A percentile compares a stretch with the other conserved stretches of the same genome.
Evolutionary conservation across 2,329 filamentous ascomycete genomes (phyloP).

Genomic region (Apiospora arundinis): DNA sequence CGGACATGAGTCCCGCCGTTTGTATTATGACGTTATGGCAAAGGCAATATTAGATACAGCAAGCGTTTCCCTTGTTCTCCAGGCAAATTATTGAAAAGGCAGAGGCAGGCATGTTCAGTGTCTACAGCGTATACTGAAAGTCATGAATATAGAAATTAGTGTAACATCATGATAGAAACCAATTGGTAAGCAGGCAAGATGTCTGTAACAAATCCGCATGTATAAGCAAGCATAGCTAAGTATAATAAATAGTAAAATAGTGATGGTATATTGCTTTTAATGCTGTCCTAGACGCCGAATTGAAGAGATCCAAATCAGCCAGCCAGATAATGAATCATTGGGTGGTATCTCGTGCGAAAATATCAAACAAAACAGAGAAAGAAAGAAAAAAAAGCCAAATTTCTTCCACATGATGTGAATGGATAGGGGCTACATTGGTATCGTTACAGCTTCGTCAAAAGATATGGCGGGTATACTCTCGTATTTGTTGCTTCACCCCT

Average conservation of each 20-base stretch:
- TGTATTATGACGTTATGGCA: neutral
- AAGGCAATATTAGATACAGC: too few species aligned
- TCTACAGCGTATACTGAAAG: neutral
- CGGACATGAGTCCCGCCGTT: neutral
- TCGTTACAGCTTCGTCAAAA: slow-evolving; percentile 13
- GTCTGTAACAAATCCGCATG: neutral
- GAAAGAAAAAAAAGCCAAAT: neutral
- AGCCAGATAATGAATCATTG: slow-evolving; percentile 2
- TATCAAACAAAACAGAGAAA: neutral
- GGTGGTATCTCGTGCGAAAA: slow-evolving; percentile 7
- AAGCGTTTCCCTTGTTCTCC: neutral
- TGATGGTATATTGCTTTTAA: slow-evolving; percentile 10
- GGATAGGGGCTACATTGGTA: slow-evolving; percentile 14
- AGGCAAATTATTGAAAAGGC: neutral
- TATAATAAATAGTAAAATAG: neutral
- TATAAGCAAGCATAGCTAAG: neutral
- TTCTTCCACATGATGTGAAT: neutral
- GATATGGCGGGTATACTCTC: neutral
- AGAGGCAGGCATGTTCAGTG: neutral
- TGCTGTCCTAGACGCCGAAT: slow-evolving; percentile 9
- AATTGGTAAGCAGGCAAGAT: neutral
- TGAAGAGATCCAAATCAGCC: slow-evolving; percentile 4
- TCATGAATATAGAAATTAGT: too few species aligned
- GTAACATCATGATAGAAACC: too few species aligned
- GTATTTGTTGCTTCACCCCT: neutral